Evolutionary conservation across 2,329 filamentous ascomycete genomes (phyloP), one percentile per base, ranked within the genome.

Genomic region (Kalaharituber pfeilii): DNA sequence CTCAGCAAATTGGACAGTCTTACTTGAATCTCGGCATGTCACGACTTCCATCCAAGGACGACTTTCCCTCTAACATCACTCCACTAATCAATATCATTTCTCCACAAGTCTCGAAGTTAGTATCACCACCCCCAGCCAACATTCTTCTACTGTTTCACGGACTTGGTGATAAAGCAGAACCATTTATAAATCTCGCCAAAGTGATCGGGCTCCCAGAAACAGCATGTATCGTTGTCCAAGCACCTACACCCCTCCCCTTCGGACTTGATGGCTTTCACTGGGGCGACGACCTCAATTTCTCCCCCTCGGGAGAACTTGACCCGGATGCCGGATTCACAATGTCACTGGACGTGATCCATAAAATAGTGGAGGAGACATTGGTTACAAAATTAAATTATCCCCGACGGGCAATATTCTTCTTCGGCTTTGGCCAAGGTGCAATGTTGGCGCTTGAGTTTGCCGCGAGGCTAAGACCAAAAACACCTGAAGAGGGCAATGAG

Each of bases 61-160:
- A 76, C 64, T 75, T 77, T 59, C 70, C 74, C 11, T 55, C 69
- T 13, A 73, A 65, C 67, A 67, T 63, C 57, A 67, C 51, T 60
- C 67, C 62, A 52, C 69, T 69, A 11, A 63, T 73, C 56, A 68
- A 71, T 51, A 47, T 47, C 24, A 6, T 22, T 66, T 75, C 47
- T 69, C 74, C 61, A 52, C 57, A 58, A 58, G 62, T 57, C 54
- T 59, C 55, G 18, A 59, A 22, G 70, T 75, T 33, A 2, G 18
- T 22, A 15, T 18, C 15, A 11, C 77, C 82, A 57, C 75, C 76
- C 11, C 78, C 82, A 8, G 83, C 80, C 44, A 82, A 88, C 62
- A 74, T 93, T 61, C 78, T 94, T 58, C 70, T 94, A 65, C 76
- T 94, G 51, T 78, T 94, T 55, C 87, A 94, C 68, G 86, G 86